phyloP scores from a whole-genome alignment of 2,329 filamentous ascomycete genomes.

The Pezicula rhizophila region DNA sequence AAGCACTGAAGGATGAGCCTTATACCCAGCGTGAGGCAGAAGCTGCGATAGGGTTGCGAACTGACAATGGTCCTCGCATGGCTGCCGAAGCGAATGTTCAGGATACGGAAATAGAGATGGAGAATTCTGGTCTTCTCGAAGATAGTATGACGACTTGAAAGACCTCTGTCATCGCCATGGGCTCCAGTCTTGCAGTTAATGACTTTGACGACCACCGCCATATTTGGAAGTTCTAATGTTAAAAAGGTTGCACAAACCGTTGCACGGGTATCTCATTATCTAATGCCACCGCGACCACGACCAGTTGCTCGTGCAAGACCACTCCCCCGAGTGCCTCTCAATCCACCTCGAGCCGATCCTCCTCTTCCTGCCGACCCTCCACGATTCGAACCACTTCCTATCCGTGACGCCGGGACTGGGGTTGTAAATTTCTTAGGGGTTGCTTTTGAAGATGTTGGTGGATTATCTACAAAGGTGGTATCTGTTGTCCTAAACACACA shows the following conservation, averaged over 20 bases:
- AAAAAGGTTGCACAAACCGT: neutral
- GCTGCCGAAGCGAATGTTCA: constrained; percentile 26
- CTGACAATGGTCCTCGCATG: constrained; percentile 54
- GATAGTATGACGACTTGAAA: constrained; percentile 16
- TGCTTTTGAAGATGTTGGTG: constrained; percentile 48
- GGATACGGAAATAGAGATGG: constrained; percentile 37
- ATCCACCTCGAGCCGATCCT: constrained; percentile 23
- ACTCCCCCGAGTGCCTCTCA: constrained; percentile 26
- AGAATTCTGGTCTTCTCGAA: constrained; percentile 21
- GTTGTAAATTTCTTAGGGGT: constrained; percentile 36
- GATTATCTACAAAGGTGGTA: constrained; percentile 85
- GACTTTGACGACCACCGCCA: neutral
- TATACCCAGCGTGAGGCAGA: constrained; percentile 84
- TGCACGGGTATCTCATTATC: constrained; percentile 2
- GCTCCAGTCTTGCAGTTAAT: neutral
- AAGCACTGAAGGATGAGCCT: constrained; percentile 75
- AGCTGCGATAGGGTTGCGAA: constrained; percentile 66
- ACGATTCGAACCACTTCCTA: constrained; percentile 18
- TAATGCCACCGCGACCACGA: constrained; percentile 12
- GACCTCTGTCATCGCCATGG: neutral
- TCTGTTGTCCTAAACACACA: constrained; percentile 67
- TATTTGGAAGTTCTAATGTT: neutral
- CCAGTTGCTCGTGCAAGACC: constrained; percentile 27
- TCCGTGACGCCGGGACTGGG: constrained; percentile 24
- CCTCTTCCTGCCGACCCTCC: constrained; percentile 22